Evolutionary conservation across 2,329 filamentous ascomycete species (phyloP).

Genomic region (Hymenoscyphus infarciens): DNA sequence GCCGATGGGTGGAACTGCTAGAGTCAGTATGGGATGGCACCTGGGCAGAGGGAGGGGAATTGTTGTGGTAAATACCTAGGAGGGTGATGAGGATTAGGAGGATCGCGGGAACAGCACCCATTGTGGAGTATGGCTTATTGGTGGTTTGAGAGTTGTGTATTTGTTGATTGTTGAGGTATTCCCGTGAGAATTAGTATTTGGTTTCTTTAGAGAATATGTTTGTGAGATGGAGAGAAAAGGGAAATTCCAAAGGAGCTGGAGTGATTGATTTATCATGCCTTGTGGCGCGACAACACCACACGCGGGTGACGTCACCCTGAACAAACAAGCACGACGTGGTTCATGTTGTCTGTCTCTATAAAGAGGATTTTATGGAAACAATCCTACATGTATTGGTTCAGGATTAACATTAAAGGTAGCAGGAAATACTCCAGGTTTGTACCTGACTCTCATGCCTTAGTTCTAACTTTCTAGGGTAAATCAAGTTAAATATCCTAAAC

Average conservation of each 20-base stretch:
- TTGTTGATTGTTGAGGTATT: background rate
- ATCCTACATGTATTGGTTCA: background rate
- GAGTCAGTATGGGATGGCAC: conserved; percentile 17
- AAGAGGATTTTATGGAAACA: background rate
- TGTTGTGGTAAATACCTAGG: conserved; percentile 38
- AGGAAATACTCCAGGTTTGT: too few relatives aligned
- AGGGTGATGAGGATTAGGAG: conserved; percentile 45
- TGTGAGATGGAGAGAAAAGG: background rate
- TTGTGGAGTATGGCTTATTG: conserved; percentile 24
- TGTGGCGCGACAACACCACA: background rate
- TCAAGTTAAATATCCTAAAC: too few relatives aligned
- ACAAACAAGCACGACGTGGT: background rate
- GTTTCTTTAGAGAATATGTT: background rate
- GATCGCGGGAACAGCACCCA: conserved; percentile 38
- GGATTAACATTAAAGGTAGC: too few relatives aligned
- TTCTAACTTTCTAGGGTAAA: too few relatives aligned
- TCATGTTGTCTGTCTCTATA: background rate
- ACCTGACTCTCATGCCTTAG: too few relatives aligned
- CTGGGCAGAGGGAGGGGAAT: background rate
- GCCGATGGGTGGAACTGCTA: conserved; percentile 38
- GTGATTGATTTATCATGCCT: background rate
- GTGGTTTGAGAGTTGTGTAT: background rate
- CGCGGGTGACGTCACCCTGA: background rate
- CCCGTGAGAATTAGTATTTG: background rate
- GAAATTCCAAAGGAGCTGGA: background rate